Base-by-base conservation (phyloP, 495 filamentous ascomycete genomes). In the Aspergillus avenaceus region DNA sequence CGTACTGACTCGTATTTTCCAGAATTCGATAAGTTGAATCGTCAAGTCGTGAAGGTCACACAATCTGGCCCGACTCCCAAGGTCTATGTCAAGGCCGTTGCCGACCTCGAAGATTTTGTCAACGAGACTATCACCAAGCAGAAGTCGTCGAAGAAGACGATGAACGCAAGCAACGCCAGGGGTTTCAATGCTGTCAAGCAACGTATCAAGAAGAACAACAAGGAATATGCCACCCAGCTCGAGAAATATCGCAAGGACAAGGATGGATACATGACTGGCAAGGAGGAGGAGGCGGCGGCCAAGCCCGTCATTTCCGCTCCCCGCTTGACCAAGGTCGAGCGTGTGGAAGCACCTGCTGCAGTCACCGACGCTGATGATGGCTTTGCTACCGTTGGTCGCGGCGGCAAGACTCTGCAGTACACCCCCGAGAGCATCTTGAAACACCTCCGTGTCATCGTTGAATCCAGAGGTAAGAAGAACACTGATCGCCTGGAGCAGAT, bases 21-120 rank as follows among this genome's bases (percentile, higher is more conserved):
- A 95, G 91, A 97, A 70, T 97, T 95, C 77, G 93, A 99, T 69
- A 96, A 92, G 76, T 80, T 99, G 64, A 97, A 96, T 75, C 84
- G 91, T 47, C 86, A 95, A 68, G 81, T 96, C 42, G 69, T 78
- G 50, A 92, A 91, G 71, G 79, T 93, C 41, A 81, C 77, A 52
- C 82, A 88, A 70, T 77, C 83, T 42, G 86, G 86, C 50, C 84
- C 85, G 55, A 78, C 82, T 24, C 95, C 95, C 12, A 96, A 91
- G 73, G 64, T 87, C 45, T 99, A 96, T 70, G 81, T 99, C 72
- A 91, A 91, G 76, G 82, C 86, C 54, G 84, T 99, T 58, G 84
- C 92, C 53, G 92, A 97, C 59, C 76, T 99, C 36, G 95, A 99
- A 74, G 92, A 96, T 65, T 85, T 87, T 66, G 87, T 96, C 83